These are phyloP conservation scores for Xerocomellus intermedius DNA, from an alignment of 768 basidiomycete species.

Conservation along the genomic window DNA sequence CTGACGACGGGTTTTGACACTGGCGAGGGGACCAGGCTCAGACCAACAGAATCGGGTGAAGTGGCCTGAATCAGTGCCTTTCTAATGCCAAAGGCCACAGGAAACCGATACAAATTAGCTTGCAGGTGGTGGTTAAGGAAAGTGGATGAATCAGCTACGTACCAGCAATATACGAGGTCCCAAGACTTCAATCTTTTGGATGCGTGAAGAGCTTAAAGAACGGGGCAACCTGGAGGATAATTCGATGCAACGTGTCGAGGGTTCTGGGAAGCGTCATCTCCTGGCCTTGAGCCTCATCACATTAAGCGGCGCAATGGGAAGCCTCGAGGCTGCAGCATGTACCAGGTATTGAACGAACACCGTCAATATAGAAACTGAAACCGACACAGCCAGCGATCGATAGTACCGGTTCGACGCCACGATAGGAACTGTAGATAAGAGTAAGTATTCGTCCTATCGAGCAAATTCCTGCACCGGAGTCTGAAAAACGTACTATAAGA, in stretches of 20 bases:
- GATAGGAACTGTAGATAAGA: conserved; percentile 14
- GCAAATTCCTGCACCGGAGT: conserved; percentile 29
- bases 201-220: not conserved
- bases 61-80: not conserved
- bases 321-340: conserved; percentile 17
- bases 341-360: not conserved
- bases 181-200: not conserved
- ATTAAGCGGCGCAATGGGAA: not conserved
- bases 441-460: not conserved
- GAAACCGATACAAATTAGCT: not conserved
- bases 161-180: not conserved
- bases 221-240: not conserved
- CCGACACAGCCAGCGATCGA: not conserved
- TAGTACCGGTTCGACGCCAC: not conserved
- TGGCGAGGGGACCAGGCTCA: not conserved
- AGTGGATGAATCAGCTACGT: not conserved
- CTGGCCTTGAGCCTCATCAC: not conserved
- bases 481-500: conserved; percentile 35
- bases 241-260: conserved; percentile 1
- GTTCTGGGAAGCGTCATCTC: not conserved
- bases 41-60: not conserved
- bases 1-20: not conserved
- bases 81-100: not conserved
- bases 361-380: not conserved
- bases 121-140: not conserved